Conservation (phyloP, 495 filamentous ascomycete species). For the Lindgomyces ingoldianus region DNA sequence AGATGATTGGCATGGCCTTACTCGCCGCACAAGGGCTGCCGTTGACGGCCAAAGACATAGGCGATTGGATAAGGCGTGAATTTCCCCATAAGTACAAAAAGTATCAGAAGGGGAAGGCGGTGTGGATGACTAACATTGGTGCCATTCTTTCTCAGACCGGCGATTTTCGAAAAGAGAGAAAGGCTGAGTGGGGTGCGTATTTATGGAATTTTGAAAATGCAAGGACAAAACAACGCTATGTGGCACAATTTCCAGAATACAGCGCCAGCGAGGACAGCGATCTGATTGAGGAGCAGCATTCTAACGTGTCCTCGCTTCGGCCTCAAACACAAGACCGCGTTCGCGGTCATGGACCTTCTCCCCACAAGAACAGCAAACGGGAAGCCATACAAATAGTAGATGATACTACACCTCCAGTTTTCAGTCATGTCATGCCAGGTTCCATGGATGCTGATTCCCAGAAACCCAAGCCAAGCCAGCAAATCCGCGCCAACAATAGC, state of each 20-base stretch:
- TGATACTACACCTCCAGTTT: no score
- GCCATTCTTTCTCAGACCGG: background rate
- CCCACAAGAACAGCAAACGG: no score
- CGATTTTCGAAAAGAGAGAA: background rate
- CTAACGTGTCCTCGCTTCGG: background rate
- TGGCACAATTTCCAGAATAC: background rate
- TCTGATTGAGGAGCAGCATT: no score
- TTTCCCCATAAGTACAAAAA: background rate
- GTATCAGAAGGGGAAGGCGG: background rate
- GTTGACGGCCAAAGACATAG: background rate
- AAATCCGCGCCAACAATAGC: no score
- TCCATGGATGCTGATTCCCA: no score
- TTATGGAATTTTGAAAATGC: background rate
- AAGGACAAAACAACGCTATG: background rate
- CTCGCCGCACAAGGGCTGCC: background rate
- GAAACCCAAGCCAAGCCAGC: no score
- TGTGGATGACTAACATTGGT: background rate
- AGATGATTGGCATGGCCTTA: slow-evolving; percentile 7
- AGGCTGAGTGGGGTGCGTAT: background rate
- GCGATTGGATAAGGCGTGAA: background rate
- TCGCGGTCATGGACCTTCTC: no score
- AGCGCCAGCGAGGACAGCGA: background rate
- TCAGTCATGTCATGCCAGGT: no score
- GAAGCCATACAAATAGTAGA: no score
- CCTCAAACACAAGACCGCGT: background rate